Conservation (phyloP, 2,329 filamentous ascomycete species). For the Metarhizium robertsii region DNA sequence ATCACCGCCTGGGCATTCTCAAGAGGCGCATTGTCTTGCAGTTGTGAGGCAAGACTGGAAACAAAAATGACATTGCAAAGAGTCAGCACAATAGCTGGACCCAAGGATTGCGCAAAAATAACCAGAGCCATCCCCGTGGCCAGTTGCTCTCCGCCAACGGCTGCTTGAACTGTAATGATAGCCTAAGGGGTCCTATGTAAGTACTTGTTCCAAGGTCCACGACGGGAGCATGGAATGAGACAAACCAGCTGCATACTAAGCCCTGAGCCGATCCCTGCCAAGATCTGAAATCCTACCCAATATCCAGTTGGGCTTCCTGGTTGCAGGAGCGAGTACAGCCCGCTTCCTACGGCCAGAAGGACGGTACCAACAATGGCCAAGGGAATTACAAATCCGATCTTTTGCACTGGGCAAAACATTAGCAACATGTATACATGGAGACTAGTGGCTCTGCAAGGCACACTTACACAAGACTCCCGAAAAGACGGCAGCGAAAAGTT, state of each 20-base stretch:
- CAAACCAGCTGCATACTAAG: conserved; percentile 3
- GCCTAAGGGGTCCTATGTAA: no score
- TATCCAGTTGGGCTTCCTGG: conserved; percentile 1
- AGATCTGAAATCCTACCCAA: conserved; percentile 14
- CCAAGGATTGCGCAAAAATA: conserved; percentile 6
- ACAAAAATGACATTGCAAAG: conserved; percentile 13
- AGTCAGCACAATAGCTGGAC: conserved; percentile 9
- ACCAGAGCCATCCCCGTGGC: neutral
- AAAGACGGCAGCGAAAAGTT: neutral
- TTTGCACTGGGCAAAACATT: neutral
- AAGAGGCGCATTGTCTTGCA: neutral
- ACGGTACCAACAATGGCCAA: conserved; percentile 8
- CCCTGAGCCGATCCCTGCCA: conserved; percentile 8
- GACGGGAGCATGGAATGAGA: neutral
- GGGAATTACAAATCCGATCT: conserved; percentile 11
- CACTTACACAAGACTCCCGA: neutral
- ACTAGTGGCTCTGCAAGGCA: no score
- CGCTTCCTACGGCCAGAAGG: conserved; percentile 9
- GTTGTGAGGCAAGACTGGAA: neutral
- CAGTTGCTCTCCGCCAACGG: neutral
- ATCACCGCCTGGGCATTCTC: neutral
- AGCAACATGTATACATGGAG: no score
- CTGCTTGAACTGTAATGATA: no score
- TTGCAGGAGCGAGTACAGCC: conserved; percentile 8
- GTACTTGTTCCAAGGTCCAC: no score